Base-by-base conservation (phyloP, 306 rosid genomes). In the Rosa lucieae region DNA sequence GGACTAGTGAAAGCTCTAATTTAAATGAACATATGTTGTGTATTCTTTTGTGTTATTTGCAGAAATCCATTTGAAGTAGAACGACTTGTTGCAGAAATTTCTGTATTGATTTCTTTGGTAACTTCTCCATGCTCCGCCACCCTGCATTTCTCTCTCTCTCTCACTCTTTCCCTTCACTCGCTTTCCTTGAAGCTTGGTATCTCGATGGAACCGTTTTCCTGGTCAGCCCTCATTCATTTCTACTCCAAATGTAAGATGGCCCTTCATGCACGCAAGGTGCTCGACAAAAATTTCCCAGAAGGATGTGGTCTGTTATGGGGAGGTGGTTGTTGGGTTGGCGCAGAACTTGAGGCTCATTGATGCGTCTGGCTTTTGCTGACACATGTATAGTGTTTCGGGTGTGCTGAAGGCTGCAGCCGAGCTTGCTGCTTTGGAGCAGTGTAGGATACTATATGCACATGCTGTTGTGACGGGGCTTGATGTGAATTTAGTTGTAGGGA, bases 391-490 rank as follows among this genome's bases (percentile, higher is more conserved):
- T 4, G 67, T 94, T 58, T 92, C 97, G 0, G 94, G 88, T 8
- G 93, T 87, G 3, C 85, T 94, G 67, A 87, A 92, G 8, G 92
- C 96, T 0, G 89, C 87, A 5, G 92, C 94, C 1, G 89, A 88
- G 81, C 87, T 90, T 44, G 92, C 98, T 7, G 89, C 96, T 1
- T 70, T 82, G 87, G 98, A 94, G 86, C 97, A 90, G 74, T 92
- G 97, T 72, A 83, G 86, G 82, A 84, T 87, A 42, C 48, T 94
- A 18, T 97, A 94, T 71, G 85, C 84, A 0, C 94, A 90, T 26
- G 81, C 89, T 0, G 73, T 92, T 69, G 86, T 86, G 51, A 55
- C 84, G 29, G 97, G 96, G 51, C 82, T 92, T 39, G 86, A 85
- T 73, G 71, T 65, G 0, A 74, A 87, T 77, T 87, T 79, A 26